A percentile compares a stretch with the other conserved stretches of the same genome.
These are phyloP conservation scores for Hanseniaspora pseudoguilliermondii DNA, from an alignment of 805 yeast species.

Conservation along the genomic window DNA sequence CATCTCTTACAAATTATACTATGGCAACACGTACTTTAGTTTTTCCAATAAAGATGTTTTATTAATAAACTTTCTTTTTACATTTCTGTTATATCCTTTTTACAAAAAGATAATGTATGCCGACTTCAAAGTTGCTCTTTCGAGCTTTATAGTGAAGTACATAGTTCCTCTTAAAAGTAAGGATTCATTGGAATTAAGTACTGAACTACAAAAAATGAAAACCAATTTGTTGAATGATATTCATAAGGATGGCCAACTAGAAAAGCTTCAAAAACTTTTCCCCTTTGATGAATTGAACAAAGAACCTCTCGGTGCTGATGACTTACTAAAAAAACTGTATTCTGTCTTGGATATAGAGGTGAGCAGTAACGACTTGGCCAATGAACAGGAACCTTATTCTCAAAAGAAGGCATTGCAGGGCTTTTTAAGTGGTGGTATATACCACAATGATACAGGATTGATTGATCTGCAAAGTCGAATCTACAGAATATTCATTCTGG, in stretches of 20 bases:
- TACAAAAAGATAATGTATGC: neutral
- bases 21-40: neutral
- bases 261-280: neutral
- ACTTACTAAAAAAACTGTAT: slow-evolving; percentile 41
- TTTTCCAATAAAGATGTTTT: neutral
- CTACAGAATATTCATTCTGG: slow-evolving; percentile 62
- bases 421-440: slow-evolving; percentile 85
- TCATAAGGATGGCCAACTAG: neutral
- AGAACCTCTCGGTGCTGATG: slow-evolving; percentile 39
- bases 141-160: neutral
- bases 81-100: neutral
- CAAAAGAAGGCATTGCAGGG: slow-evolving; percentile 40
- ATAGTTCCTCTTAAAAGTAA: neutral
- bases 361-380: slow-evolving; percentile 19
- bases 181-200: neutral
- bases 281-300: slow-evolving; percentile 36
- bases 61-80: neutral
- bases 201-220: neutral
- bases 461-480: slow-evolving; percentile 64
- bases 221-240: neutral
- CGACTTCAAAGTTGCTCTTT: neutral
- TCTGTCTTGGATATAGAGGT: slow-evolving; percentile 14
- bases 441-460: slow-evolving; percentile 83
- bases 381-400: slow-evolving; percentile 41
- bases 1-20: neutral